phyloP scores from a whole-genome alignment of 129 eudicot genomes.

The Centella asiatica region DNA sequence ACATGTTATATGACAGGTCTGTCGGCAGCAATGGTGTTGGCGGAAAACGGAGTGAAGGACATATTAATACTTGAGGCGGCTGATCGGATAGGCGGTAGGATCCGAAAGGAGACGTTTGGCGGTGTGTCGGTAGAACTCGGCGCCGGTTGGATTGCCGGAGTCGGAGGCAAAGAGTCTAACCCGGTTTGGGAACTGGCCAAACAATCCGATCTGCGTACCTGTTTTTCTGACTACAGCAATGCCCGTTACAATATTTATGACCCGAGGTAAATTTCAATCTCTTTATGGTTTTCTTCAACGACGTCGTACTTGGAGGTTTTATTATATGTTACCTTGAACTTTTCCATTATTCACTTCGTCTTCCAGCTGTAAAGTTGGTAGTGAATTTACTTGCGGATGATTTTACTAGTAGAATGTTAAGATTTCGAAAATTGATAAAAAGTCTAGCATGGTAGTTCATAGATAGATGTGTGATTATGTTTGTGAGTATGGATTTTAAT shows the following conservation, averaged over 20 bases:
- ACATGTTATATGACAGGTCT: conserved; percentile 45
- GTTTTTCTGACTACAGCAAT: conserved; percentile 80
- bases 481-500: too few relatives aligned
- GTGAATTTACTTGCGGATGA: too few relatives aligned
- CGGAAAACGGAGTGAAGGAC: conserved; percentile 73
- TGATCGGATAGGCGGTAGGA: conserved; percentile 69
- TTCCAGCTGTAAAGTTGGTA: too few relatives aligned
- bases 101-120: conserved; percentile 56
- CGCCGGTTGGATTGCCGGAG: conserved; percentile 99
- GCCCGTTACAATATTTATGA: conserved; percentile 91
- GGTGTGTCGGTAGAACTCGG: conserved; percentile 84
- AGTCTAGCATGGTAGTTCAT: too few relatives aligned
- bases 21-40: conserved; percentile 68
- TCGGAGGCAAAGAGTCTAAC: conserved; percentile 61
- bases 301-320: too few relatives aligned
- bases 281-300: background rate
- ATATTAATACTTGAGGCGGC: conserved; percentile 77
- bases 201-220: conserved; percentile 53
- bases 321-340: too few relatives aligned
- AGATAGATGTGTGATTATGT: too few relatives aligned
- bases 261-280: conserved; percentile 20
- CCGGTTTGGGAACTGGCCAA: conserved; percentile 82
- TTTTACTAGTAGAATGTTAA: too few relatives aligned
- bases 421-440: too few relatives aligned
- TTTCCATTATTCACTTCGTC: too few relatives aligned